Conservation (phyloP, 2,329 filamentous ascomycete species). For the Scedosporium minutisporum region DNA sequence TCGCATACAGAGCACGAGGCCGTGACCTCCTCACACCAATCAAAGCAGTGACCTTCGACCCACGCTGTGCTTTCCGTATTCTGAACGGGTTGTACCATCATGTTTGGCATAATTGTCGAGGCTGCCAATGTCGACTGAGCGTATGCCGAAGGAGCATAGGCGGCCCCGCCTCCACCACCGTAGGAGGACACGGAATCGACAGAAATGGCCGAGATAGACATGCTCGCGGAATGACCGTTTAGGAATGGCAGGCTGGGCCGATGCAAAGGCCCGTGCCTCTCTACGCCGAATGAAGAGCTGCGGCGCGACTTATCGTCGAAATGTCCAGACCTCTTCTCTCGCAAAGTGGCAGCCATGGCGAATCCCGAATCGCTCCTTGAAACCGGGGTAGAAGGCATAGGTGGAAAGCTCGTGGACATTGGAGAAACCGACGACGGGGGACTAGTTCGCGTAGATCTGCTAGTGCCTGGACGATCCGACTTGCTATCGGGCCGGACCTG, state of each 20-base stretch:
- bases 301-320: slow-evolving; percentile 75
- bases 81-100: slow-evolving; percentile 67
- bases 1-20: slow-evolving; percentile 66
- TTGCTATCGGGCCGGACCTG: slow-evolving; percentile 61
- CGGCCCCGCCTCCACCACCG: slow-evolving; percentile 46
- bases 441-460: slow-evolving; percentile 52
- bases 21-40: slow-evolving; percentile 50
- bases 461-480: slow-evolving; percentile 69
- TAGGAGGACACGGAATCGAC: slow-evolving; percentile 62
- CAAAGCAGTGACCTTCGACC: slow-evolving; percentile 78
- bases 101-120: slow-evolving; percentile 78
- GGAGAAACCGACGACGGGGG: slow-evolving; percentile 63
- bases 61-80: slow-evolving; percentile 74
- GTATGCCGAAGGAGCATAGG: slow-evolving; percentile 75
- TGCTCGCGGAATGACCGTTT: slow-evolving; percentile 49
- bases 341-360: slow-evolving; percentile 71
- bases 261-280: slow-evolving; percentile 57
- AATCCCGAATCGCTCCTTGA: slow-evolving; percentile 89
- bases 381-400: slow-evolving; percentile 65
- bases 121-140: slow-evolving; percentile 78
- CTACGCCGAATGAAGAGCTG: slow-evolving; percentile 86
- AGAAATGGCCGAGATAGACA: slow-evolving; percentile 50
- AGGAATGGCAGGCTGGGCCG: slow-evolving; percentile 68
- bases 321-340: slow-evolving; percentile 90
- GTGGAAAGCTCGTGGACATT: slow-evolving; percentile 66